These are phyloP conservation scores for Golubevia sp. DNA, from an alignment of 1,284 basidiomycete genomes.

Conservation along the genomic window DNA sequence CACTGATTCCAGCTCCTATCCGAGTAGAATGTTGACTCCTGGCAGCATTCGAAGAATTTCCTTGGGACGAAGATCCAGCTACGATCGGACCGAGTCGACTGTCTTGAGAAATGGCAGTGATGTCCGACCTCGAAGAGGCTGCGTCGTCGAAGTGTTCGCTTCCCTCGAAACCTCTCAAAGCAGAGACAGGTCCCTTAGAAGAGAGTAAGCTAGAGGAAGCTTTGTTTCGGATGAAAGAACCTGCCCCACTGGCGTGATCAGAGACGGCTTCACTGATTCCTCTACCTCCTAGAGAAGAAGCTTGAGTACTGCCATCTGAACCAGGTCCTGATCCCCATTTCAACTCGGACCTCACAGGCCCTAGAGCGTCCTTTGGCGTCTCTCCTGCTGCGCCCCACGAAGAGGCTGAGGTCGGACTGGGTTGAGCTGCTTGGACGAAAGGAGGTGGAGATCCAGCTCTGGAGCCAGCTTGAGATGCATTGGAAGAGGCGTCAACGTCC, in stretches of 20 bases:
- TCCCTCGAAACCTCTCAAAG: neutral
- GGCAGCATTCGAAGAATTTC: constrained; percentile 4
- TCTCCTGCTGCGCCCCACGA: constrained; percentile 4
- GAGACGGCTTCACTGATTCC: neutral
- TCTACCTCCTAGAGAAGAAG: neutral
- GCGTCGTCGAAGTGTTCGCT: constrained; percentile 10
- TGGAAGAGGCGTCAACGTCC: constrained; percentile 39
- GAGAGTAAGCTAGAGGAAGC: constrained; percentile 23
- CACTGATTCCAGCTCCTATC: constrained; percentile 3
- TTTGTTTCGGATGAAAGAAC: constrained; percentile 15
- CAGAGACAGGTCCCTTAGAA: neutral
- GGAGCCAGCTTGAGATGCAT: constrained; percentile 55
- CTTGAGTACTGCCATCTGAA: neutral
- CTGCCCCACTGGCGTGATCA: neutral
- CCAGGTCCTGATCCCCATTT: neutral
- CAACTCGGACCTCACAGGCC: neutral
- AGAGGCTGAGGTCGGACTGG: constrained; percentile 9
- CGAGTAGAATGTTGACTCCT: constrained; percentile 12
- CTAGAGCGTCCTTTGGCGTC: constrained; percentile 43
- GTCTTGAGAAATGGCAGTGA: constrained; percentile 40
- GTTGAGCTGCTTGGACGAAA: neutral
- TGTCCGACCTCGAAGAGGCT: constrained; percentile 22
- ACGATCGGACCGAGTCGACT: constrained; percentile 33
- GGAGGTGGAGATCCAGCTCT: constrained; percentile 35
- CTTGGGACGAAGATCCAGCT: constrained; percentile 27